A percentile compares a stretch with the other conserved stretches of the same genome.
phyloP scores from a whole-genome alignment of 306 rosid genomes.

The Vigna trinervia region DNA sequence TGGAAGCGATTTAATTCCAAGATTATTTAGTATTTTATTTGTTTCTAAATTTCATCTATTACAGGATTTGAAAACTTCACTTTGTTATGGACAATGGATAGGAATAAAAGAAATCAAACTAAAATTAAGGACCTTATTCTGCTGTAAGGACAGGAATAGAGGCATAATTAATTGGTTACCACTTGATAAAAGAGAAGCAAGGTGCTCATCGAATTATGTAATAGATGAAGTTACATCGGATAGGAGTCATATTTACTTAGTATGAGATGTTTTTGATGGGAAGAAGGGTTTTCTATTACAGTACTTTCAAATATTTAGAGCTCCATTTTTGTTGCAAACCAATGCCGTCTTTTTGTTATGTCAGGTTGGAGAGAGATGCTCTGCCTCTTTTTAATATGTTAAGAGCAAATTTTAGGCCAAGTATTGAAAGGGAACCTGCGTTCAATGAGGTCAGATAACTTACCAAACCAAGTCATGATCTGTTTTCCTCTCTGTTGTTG shows the following conservation, averaged over 20 bases:
- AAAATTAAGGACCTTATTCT: background rate
- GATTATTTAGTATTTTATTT: background rate
- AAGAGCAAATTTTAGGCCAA: conserved; percentile 66
- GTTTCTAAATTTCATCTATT: background rate
- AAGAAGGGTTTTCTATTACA: background rate
- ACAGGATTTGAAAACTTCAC: background rate
- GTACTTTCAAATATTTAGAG: background rate
- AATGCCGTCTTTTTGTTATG: conserved; percentile 8
- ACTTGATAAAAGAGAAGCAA: conserved; percentile 2
- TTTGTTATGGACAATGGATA: background rate
- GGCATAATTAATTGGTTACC: background rate
- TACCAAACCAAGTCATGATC: conserved; percentile 15
- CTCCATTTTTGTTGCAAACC: background rate
- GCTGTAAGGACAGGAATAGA: background rate
- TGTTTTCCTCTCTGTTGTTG: background rate
- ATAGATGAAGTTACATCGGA: conserved; percentile 3
- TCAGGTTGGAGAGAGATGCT: conserved; percentile 97
- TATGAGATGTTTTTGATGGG: background rate
- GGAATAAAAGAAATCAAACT: background rate
- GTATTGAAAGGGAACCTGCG: conserved; percentile 81
- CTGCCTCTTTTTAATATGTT: conserved; percentile 88
- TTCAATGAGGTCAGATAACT: conserved; percentile 75
- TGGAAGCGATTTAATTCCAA: background rate
- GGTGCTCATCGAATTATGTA: background rate
- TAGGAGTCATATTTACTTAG: background rate